Evolutionary conservation across 2,329 filamentous ascomycete genomes (phyloP), one percentile per base, ranked within the genome.

Genomic region (Metarhizium rileyi): DNA sequence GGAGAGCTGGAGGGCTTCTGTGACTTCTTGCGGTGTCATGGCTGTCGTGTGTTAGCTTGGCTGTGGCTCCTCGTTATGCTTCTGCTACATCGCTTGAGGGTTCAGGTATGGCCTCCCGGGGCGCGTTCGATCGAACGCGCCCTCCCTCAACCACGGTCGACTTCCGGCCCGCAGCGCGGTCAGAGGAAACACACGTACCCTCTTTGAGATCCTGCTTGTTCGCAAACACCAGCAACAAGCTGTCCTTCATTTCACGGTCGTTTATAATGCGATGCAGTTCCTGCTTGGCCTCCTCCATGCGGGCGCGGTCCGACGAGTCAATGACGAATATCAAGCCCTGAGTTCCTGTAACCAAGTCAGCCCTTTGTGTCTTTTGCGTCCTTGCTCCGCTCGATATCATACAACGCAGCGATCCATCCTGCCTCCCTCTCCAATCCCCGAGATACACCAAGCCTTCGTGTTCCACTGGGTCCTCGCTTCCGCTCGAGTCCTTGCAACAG

Each of bases 311-410:
- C 63, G 88, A 93, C 55, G 87, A 94, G 74, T 98, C 93, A 63
- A 98, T 89, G 59, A 98, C 93, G 75, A 97, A 98, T 73, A 98
- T 96, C 61, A 98, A 80, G 63, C 90, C 93, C 75, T 97, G 93
- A 52, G 93, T 97, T 64, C 90, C 85, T 93, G 66, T 46, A 18
- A 8, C 30, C 30, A 33, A 33, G 30, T 33, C 30, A 33, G 30
- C 16, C 1, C 3, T 28, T 28, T 2, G 27, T 7, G 5, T 12
- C 27, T 5, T 28, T 28, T 28, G 27, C 8, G 27, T 2, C 27
- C 27, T 28, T 12, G 27, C 27, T 28, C 12, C 27, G 27, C 5
- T 28, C 27, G 1, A 28, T 28, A n/a, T n/a, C n/a, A n/a, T n/a
- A n/a, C n/a, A n/a, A n/a, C n/a, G n/a, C n/a, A n/a, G n/a, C n/a